Evolutionary conservation across 2,329 filamentous ascomycete species (phyloP).

Genomic region (Ceratocystis cubensis): DNA sequence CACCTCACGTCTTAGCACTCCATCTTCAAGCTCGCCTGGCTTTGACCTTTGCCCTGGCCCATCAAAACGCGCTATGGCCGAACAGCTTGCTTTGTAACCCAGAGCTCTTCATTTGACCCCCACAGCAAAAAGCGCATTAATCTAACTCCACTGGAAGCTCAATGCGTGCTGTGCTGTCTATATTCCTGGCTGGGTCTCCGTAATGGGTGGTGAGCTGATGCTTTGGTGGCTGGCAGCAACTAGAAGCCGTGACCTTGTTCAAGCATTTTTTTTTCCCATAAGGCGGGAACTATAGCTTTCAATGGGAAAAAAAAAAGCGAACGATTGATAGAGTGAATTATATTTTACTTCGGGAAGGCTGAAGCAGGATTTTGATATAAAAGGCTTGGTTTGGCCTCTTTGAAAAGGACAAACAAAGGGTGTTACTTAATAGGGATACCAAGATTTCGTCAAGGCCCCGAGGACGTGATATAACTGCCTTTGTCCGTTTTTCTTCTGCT

Average conservation of each 20-base stretch:
- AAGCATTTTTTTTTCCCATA: no score
- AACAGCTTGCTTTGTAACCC: conserved; percentile 17
- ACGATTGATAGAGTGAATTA: background rate
- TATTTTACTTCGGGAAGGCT: background rate
- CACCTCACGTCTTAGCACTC: background rate
- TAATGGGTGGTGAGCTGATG: conserved; percentile 2
- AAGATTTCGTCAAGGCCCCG: no score
- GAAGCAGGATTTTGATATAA: conserved; percentile 1
- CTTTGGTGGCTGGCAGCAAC: background rate
- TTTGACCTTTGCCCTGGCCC: background rate
- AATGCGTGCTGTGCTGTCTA: background rate
- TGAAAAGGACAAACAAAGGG: background rate
- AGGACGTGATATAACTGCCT: background rate
- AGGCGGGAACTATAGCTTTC: no score
- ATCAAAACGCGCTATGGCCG: background rate
- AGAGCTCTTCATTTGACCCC: conserved; percentile 15
- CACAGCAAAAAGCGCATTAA: background rate
- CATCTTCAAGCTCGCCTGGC: background rate
- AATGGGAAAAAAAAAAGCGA: background rate
- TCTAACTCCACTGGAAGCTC: background rate
- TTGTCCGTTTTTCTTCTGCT: background rate
- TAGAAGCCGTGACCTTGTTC: conserved; percentile 1
- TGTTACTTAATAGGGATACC: background rate
- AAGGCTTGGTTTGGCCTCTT: background rate
- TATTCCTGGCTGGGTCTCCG: background rate